Evolutionary conservation across 768 basidiomycete genomes (phyloP), one percentile per base, ranked within the genome.

Genomic region (Leccinellum luteum): DNA sequence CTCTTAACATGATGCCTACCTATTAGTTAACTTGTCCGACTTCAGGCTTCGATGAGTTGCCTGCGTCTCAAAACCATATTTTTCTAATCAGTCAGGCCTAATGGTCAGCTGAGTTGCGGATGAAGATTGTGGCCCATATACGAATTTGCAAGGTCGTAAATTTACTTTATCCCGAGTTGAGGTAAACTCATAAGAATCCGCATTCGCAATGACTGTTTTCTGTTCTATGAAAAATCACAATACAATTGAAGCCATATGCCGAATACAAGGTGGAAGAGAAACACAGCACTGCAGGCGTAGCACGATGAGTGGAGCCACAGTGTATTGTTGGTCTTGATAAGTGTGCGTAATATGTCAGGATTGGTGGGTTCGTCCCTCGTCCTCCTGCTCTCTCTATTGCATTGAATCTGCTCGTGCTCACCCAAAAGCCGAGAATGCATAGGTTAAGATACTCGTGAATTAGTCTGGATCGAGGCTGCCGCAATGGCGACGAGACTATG

Each of bases 261-360:
- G 54, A 38, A 54, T 31, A 19, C 50, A 50, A 61, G 3, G 28
- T 41, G 21, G 41, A 51, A 54, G 43, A 12, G 30, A 25, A 6
- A 9, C 32, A 2, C 2, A 52, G 32, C 14, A 5, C 30, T 35
- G 9, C 32, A 57, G 10, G n/a, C 9, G 17, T 15, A n/a, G n/a
- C 19, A 41, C 21, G 60, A 54, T 61, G 60, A 62, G 60, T 49
- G 28, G 14, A 31, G 1, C 3, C 10, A n/a, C n/a, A n/a, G n/a
- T 28, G 48, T 5, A 21, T 27, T 25, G 27, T 27, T 48, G 13
- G 23, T 23, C 17, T 38, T 0, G 35, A 44, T 23, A 44, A 44
- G 43, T 15, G 25, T 25, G 25, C 25, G 25, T 25, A 19, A 44
- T 44, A 19, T 35, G 17, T 35, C 35, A 9, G 31, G 34, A 34